phyloP scores from a whole-genome alignment of 495 filamentous ascomycete genomes.

The Penicillium pulvis region DNA sequence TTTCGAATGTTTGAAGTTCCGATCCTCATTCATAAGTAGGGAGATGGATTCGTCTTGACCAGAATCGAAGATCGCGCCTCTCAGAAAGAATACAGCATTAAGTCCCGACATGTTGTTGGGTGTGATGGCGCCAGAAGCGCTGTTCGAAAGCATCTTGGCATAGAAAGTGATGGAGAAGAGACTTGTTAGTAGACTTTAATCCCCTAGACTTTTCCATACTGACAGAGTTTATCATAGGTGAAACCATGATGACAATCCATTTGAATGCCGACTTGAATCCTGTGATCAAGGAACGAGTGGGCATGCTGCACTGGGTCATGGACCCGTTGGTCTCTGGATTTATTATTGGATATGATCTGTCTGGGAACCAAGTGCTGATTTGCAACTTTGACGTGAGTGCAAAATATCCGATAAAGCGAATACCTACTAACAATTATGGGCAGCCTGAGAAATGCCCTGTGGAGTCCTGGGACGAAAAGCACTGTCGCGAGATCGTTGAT shows the following conservation, averaged over 20 bases:
- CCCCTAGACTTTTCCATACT: slow-evolving; percentile 21
- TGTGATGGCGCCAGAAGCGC: slow-evolving; percentile 43
- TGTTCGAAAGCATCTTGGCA: slow-evolving; percentile 33
- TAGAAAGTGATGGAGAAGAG: slow-evolving; percentile 42
- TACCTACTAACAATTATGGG: slow-evolving; percentile 6
- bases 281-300: slow-evolving; percentile 37
- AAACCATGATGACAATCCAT: slow-evolving; percentile 52
- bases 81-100: slow-evolving; percentile 19
- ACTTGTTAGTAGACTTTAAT: slow-evolving; percentile 1
- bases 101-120: slow-evolving; percentile 32
- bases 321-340: slow-evolving; percentile 42
- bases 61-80: slow-evolving; percentile 23
- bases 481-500: slow-evolving; percentile 32
- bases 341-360: slow-evolving; percentile 44
- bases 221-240: slow-evolving; percentile 17
- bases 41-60: slow-evolving; percentile 19
- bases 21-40: slow-evolving; percentile 11
- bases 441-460: slow-evolving; percentile 31
- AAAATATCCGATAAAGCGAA: background rate
- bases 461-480: slow-evolving; percentile 36
- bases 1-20: background rate
- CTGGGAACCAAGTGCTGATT: slow-evolving; percentile 42
- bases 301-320: slow-evolving; percentile 49
- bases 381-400: slow-evolving; percentile 38
- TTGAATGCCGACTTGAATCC: slow-evolving; percentile 42